Conservation (phyloP, 208 protist species). For the Naegleria gruberi region DNA sequence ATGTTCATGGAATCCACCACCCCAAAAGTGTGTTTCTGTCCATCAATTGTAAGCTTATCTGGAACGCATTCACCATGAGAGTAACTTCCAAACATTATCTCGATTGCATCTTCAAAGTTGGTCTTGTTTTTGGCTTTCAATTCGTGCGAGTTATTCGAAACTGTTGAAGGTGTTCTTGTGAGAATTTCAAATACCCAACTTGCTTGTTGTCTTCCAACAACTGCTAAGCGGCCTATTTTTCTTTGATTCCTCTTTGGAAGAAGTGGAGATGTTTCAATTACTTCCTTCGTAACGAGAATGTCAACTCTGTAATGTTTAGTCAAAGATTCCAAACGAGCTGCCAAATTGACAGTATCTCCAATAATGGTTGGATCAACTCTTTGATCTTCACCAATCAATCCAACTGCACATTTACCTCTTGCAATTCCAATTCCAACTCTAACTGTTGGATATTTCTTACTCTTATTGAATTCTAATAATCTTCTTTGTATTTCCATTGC, state of each 20-base stretch:
- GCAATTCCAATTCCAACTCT: constrained; percentile 12
- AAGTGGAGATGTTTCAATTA: neutral
- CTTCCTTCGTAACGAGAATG: neutral
- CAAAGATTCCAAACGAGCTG: constrained; percentile 24
- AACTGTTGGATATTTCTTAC: constrained; percentile 12
- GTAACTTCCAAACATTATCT: too few relatives aligned
- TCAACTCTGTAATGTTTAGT: constrained; percentile 23
- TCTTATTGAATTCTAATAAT: constrained; percentile 42
- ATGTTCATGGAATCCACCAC: too few relatives aligned
- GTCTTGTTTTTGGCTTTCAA: too few relatives aligned
- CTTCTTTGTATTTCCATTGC: constrained; percentile 16
- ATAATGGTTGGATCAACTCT: constrained; percentile 25
- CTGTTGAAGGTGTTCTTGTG: too few relatives aligned
- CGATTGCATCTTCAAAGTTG: too few relatives aligned
- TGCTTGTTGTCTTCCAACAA: neutral
- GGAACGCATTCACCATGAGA: too few relatives aligned
- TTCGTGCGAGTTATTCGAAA: too few relatives aligned
- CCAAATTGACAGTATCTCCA: constrained; percentile 31
- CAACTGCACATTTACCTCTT: constrained; percentile 11
- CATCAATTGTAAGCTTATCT: too few relatives aligned
- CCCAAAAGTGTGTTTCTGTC: too few relatives aligned
- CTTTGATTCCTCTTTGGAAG: neutral
- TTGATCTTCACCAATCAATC: constrained; percentile 15
- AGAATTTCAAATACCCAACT: neutral
- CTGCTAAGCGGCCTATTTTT: neutral